Evolutionary conservation across 106 monocot genomes (phyloP).

Genomic region (Acorus calamus): DNA sequence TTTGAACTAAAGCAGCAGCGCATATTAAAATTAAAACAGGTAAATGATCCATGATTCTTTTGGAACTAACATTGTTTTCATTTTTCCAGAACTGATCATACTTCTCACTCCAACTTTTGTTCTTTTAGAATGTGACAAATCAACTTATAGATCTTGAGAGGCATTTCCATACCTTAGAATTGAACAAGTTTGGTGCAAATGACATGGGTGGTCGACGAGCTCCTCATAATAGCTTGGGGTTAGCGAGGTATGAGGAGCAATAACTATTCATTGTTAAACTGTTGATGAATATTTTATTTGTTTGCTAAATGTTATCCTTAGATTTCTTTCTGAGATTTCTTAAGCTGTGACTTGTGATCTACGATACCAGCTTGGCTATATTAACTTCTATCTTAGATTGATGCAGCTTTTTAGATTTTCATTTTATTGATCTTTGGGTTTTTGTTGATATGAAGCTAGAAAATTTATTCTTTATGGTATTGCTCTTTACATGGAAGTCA

Average conservation of each 20-base stretch:
- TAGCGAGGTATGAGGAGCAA: conserved; percentile 41
- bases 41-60: conserved; percentile 1
- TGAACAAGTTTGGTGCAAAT: conserved; percentile 70
- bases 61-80: not conserved
- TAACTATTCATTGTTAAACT: not conserved
- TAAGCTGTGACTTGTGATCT: no score
- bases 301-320: no score
- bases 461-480: no score
- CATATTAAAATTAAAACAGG: conserved; percentile 67
- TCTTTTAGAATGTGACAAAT: conserved; percentile 63
- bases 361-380: no score
- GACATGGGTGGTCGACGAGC: conserved; percentile 31
- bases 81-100: not conserved
- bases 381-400: no score
- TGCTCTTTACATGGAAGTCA: no score
- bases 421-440: no score
- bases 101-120: not conserved
- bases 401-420: no score
- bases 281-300: not conserved
- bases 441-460: no score
- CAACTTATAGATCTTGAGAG: conserved; percentile 81
- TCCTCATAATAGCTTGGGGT: conserved; percentile 12
- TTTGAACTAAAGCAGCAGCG: conserved; percentile 73
- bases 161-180: conserved; percentile 80
- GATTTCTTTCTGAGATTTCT: no score